Conservation (phyloP, 2,329 filamentous ascomycete species). For the Tympanopsis confertula region DNA sequence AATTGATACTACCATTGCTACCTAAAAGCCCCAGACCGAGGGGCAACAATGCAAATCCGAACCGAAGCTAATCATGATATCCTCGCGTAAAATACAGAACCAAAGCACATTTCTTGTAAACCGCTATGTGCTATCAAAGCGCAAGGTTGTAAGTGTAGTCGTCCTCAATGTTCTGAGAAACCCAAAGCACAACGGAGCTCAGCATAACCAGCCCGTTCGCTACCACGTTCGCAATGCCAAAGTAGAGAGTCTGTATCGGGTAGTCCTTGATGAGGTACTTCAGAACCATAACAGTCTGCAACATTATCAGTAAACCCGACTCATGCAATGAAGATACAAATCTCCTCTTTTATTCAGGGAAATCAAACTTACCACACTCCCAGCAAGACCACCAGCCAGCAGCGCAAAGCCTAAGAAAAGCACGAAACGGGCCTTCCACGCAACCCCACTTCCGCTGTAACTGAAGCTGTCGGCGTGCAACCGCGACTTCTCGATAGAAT, state of each 20-base stretch:
- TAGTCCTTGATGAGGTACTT: constrained; percentile 54
- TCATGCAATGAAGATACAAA: constrained; percentile 1
- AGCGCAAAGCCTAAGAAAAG: constrained; percentile 60
- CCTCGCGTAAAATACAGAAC: too few species aligned
- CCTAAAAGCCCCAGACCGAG: too few species aligned
- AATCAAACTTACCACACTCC: constrained; percentile 38
- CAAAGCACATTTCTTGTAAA: too few species aligned
- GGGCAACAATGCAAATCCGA: too few species aligned
- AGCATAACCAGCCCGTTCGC: constrained; percentile 56
- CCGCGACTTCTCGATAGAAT: constrained; percentile 58
- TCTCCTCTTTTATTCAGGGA: background rate
- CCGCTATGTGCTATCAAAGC: constrained; percentile 24
- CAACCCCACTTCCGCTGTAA: constrained; percentile 52
- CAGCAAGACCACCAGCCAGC: constrained; percentile 56
- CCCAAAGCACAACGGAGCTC: constrained; percentile 55
- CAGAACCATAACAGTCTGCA: constrained; percentile 49
- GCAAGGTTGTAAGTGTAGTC: constrained; percentile 62
- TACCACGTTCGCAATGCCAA: constrained; percentile 55
- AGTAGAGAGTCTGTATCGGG: constrained; percentile 49
- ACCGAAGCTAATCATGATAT: too few species aligned
- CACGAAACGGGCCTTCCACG: constrained; percentile 60
- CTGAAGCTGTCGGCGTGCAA: constrained; percentile 52
- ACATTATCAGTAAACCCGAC: background rate
- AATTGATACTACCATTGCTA: too few species aligned
- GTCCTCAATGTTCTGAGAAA: constrained; percentile 63